Percentiles rank a stretch among this genome's conserved stretches.
Evolutionary conservation across 805 yeast species (phyloP).

Genomic region (Torulaspora quercuum): DNA sequence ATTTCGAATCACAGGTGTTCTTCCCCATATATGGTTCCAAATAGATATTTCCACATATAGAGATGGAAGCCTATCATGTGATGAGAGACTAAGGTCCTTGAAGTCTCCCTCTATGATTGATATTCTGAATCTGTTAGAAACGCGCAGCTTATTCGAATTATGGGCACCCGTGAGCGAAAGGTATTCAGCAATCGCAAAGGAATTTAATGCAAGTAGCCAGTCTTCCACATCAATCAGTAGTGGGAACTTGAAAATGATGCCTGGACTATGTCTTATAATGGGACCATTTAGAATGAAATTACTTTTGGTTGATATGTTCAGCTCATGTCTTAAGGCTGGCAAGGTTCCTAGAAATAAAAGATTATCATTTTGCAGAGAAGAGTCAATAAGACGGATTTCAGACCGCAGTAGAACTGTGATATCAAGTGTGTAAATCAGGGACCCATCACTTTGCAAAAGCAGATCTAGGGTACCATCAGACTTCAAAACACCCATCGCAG

Average conservation of each 20-base stretch:
- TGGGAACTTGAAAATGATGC: slow-evolving; percentile 54
- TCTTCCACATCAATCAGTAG: slow-evolving; percentile 68
- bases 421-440: slow-evolving; percentile 56
- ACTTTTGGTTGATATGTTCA: slow-evolving; percentile 10
- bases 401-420: slow-evolving; percentile 49
- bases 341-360: slow-evolving; percentile 57
- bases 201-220: slow-evolving; percentile 66
- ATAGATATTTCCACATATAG: slow-evolving; percentile 68
- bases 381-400: slow-evolving; percentile 63
- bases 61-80: slow-evolving; percentile 17
- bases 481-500: slow-evolving; percentile 64
- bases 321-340: slow-evolving; percentile 46
- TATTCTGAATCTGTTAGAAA: slow-evolving; percentile 51
- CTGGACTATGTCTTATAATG: slow-evolving; percentile 15
- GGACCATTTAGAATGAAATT: slow-evolving; percentile 13
- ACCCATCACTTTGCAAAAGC: slow-evolving; percentile 61
- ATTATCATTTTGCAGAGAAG: slow-evolving; percentile 58
- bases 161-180: slow-evolving; percentile 30
- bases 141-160: slow-evolving; percentile 43
- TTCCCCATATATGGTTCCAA: slow-evolving; percentile 74
- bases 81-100: slow-evolving; percentile 5
- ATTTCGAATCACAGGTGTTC: slow-evolving; percentile 62
- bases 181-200: slow-evolving; percentile 56
- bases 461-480: slow-evolving; percentile 61
- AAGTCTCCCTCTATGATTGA: slow-evolving; percentile 66